Evolutionary conservation across 169 alveolate genomes (phyloP).

Genomic region (Babesia bovis): DNA sequence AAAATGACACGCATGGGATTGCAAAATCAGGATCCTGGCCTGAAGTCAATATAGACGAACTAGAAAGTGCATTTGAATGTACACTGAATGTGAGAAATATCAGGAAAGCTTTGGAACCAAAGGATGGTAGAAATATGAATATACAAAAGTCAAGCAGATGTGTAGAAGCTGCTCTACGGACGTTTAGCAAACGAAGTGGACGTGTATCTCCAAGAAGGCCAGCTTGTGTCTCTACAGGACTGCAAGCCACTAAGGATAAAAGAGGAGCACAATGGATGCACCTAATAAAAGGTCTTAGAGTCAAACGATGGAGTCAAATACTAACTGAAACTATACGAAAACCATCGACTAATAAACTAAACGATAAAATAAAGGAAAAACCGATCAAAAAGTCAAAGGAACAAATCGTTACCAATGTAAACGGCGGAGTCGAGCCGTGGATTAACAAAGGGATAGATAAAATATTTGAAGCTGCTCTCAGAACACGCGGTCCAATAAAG

Average conservation of each 20-base stretch:
- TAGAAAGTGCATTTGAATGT: constrained; percentile 20
- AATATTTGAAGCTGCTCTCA: neutral
- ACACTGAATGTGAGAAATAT: constrained; percentile 3
- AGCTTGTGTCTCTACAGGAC: neutral
- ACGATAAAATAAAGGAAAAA: neutral
- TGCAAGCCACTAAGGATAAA: neutral
- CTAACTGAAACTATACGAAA: neutral
- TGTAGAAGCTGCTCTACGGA: constrained; percentile 16
- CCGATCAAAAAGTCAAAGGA: neutral
- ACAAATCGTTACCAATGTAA: neutral
- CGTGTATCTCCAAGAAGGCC: neutral
- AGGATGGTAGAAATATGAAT: neutral
- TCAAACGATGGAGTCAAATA: constrained; percentile 1
- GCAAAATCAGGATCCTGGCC: constrained; percentile 31
- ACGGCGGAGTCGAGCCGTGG: neutral
- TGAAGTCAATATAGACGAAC: constrained; percentile 1
- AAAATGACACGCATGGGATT: neutral
- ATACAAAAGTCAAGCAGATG: constrained; percentile 8
- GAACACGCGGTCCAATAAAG: neutral
- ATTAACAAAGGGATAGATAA: neutral
- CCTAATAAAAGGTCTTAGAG: constrained; percentile 8
- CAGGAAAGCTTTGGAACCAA: constrained; percentile 3
- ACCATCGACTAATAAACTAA: neutral
- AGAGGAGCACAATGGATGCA: constrained; percentile 8
- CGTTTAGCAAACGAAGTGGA: constrained; percentile 9